Conservation (phyloP, 1,139 yeast species). For the Yamadazyma atmosphaerica region DNA sequence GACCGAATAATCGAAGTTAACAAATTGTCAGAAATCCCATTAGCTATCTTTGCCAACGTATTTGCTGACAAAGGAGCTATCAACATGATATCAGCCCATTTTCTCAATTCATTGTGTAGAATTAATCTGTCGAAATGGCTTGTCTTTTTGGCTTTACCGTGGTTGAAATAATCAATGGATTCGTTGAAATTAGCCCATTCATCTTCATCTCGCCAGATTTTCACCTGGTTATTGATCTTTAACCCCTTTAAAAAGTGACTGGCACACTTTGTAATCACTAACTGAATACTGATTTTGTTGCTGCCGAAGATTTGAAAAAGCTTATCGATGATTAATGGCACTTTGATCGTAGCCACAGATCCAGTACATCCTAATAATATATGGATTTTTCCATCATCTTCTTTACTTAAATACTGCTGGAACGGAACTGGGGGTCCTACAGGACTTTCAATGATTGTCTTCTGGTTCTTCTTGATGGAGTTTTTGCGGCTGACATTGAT, state of each 20-base stretch:
- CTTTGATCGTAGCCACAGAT: conserved; percentile 92
- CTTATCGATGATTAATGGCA: conserved; percentile 82
- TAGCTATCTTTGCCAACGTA: conserved; percentile 84
- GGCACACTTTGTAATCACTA: conserved; percentile 81
- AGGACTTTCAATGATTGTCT: conserved; percentile 50
- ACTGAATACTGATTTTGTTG: conserved; percentile 73
- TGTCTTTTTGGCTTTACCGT: conserved; percentile 17
- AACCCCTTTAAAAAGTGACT: conserved; percentile 79
- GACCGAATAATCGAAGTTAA: conserved; percentile 81
- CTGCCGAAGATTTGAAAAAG: conserved; percentile 73
- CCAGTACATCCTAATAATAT: conserved; percentile 92
- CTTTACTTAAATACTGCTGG: conserved; percentile 65
- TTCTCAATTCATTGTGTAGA: conserved; percentile 82
- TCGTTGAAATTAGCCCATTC: conserved; percentile 74
- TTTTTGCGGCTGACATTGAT: conserved; percentile 26
- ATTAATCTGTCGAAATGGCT: conserved; percentile 49
- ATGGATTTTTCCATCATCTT: conserved; percentile 82
- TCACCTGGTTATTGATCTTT: conserved; percentile 78
- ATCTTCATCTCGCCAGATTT: conserved; percentile 92
- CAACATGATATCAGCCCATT: conserved; percentile 94
- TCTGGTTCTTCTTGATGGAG: conserved; percentile 30
- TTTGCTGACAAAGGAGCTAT: conserved; percentile 95
- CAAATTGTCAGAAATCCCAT: conserved; percentile 89
- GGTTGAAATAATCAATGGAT: conserved; percentile 15
- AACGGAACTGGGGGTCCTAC: conserved; percentile 74